Conservation (phyloP, 2,329 filamentous ascomycete species). For the Cordyceps cicadae region DNA sequence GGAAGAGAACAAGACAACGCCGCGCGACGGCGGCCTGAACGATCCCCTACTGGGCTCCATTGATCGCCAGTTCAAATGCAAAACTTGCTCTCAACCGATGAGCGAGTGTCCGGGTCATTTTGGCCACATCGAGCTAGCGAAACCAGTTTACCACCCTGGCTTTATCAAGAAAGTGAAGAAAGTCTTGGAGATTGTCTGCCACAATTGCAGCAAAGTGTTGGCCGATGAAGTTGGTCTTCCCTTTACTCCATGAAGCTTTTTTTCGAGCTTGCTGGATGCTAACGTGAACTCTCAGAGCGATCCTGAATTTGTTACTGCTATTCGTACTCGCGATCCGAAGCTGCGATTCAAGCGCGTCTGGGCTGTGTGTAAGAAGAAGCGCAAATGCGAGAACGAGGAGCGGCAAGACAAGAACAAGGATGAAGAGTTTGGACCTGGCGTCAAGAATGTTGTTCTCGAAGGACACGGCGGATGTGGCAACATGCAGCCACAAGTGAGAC, state of each 20-base stretch:
- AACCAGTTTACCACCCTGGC: conserved; percentile 88
- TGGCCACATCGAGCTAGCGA: conserved; percentile 94
- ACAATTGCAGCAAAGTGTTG: conserved; percentile 96
- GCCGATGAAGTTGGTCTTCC: conserved; percentile 88
- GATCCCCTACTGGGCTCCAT: conserved; percentile 95
- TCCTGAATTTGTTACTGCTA: conserved; percentile 71
- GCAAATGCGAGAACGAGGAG: conserved; percentile 73
- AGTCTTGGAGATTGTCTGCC: conserved; percentile 95
- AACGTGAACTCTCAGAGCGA: conserved; percentile 63
- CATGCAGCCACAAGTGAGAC: conserved; percentile 76
- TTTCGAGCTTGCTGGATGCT: conserved; percentile 46
- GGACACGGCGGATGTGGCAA: conserved; percentile 93
- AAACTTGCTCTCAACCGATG: conserved; percentile 92
- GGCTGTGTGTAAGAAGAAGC: conserved; percentile 84
- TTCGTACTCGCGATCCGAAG: conserved; percentile 85
- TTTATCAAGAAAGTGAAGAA: conserved; percentile 99
- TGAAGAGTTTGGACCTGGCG: conserved; percentile 54
- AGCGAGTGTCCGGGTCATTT: conserved; percentile 96
- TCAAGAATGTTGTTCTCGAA: conserved; percentile 41
- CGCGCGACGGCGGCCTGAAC: conserved; percentile 85
- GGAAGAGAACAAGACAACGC: conserved; percentile 89
- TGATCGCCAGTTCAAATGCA: conserved; percentile 90
- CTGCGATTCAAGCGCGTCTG: conserved; percentile 88
- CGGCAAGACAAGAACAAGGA: conserved; percentile 60
- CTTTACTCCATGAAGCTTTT: conserved; percentile 46